Evolutionary conservation across 2,329 filamentous ascomycete species (phyloP).

Genomic region (Talaromyces sp.): DNA sequence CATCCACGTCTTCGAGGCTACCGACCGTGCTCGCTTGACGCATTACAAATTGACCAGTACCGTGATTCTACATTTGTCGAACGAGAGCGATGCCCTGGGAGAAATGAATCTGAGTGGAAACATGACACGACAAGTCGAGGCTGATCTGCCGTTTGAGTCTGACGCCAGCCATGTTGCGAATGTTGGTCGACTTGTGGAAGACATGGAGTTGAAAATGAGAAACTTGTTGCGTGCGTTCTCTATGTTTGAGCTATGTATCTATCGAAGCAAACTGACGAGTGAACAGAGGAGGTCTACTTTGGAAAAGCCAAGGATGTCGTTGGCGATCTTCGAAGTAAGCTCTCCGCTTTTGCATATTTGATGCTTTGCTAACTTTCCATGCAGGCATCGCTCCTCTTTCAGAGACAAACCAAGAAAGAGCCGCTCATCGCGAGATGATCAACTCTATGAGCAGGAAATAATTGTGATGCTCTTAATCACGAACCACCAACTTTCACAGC

Average conservation of each 20-base stretch:
- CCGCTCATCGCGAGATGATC: slow-evolving; percentile 86
- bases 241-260: slow-evolving; percentile 1
- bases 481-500: neutral
- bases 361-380: slow-evolving; percentile 20
- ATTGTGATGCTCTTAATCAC: neutral
- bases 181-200: slow-evolving; percentile 89
- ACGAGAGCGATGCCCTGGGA: slow-evolving; percentile 65
- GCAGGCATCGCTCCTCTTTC: slow-evolving; percentile 70
- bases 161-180: slow-evolving; percentile 95
- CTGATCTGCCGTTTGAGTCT: slow-evolving; percentile 81
- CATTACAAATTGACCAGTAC: slow-evolving; percentile 98
- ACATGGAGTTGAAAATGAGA: slow-evolving; percentile 99
- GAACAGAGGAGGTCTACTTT: slow-evolving; percentile 88
- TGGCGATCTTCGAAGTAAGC: slow-evolving; percentile 79
- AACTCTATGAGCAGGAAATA: slow-evolving; percentile 47
- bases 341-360: slow-evolving; percentile 2
- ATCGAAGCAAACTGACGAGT: slow-evolving; percentile 11
- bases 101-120: slow-evolving; percentile 92
- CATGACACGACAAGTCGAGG: slow-evolving; percentile 95
- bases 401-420: slow-evolving; percentile 77
- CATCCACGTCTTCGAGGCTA: slow-evolving; percentile 97
- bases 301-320: slow-evolving; percentile 99
- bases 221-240: slow-evolving; percentile 69
- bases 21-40: slow-evolving; percentile 83
- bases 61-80: slow-evolving; percentile 84